Base-by-base conservation (phyloP, 495 filamentous ascomycete genomes). In the Penicillium angulare region DNA sequence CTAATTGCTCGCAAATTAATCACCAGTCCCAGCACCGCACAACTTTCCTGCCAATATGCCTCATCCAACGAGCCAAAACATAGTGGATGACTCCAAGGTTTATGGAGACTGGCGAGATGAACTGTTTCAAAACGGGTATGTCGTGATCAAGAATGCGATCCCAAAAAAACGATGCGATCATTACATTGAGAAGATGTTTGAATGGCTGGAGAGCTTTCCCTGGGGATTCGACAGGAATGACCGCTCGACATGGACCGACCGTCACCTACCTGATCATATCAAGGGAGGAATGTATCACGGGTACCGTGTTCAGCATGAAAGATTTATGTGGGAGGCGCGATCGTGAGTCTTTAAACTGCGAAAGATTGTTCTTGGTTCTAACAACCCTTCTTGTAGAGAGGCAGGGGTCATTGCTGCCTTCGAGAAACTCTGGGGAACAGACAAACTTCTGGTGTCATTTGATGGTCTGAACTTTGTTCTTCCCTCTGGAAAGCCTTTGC, bases 391-490 rank as follows among this genome's bases (percentile, higher is more conserved):
- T n/a, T n/a, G 73, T 5, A 51, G 53, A 38, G 72, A 74, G 45
- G 67, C 68, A 1, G 61, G 55, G 5, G 61, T 73, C 3, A 1
- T 72, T 5, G 64, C 64, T 0, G 64, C 67, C 3, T 73, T 75
- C 31, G 18, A 40, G 13, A 55, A 55, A 16, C 47, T 62, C 26
- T 61, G 56, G 47, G 47, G 31, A 1, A 59, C 52, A 0, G 56
- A 63, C 13, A 42, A 59, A 18, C 47, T 63, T 8, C 52, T 62
- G 2, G 59, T 57, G 7, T 53, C 49, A 1, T 57, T 57, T 34
- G 50, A 57, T 50, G 44, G 44, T 1, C 23, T 57, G 20, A 57
- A 57, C 21, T 18, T 57, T 18, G 53, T 44, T 7, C 22, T 57
- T 3, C 55, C 55, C 7, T 49, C 56, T n/a, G 20, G 32, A 10